Evolutionary conservation across 1,284 basidiomycete genomes (phyloP), one percentile per base, ranked within the genome.

Genomic region (Ceratobasidium sp.): DNA sequence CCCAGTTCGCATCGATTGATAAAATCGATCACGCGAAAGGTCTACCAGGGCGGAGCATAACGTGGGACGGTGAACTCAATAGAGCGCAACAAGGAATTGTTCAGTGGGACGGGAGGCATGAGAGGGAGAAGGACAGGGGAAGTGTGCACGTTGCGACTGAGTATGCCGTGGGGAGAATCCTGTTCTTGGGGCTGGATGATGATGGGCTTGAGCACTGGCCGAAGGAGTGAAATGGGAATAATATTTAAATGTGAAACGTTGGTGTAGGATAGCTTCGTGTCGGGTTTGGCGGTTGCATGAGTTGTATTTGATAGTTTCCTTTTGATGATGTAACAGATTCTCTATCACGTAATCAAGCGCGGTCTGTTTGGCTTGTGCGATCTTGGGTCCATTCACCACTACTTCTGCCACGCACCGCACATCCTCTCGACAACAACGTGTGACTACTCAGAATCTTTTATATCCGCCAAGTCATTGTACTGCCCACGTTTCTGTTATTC

Each of bases 131-230:
- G n/a, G n/a, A n/a, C n/a, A n/a, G n/a, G n/a, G 61, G 61, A 43
- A 23, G 7, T 14, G 26, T 63, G n/a, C 28, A 49, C 26, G 28
- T 49, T 11, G 44, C 61, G 1, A 16, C 61, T 35, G 14, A 63
- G 30, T 46, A 46, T 23, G 61, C 61, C 1, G 61, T 46, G 11
- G 43, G 23, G 16, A 44, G 38, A n/a, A 23, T 63, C 5, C 61
- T 63, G 46, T 63, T 63, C 28, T 43, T 63, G 11, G 61, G 61
- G 44, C 61, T 63, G 41, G 26, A 50, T 21, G 46, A 63, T 49
- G 61, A 63, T 38, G 46, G 16, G 23, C 46, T 63, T 23, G 4
- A 47, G 7, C 5, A n/a, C 8, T 63, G 61, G 61, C 61, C 61
- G 16, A 38, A 21, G 11, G 44, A 63, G 8, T 43, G 61, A 14